Evolutionary conservation across 225 moss, liverwort and hornwort genomes (phyloP).

Genomic region (Sphagnum contortum): DNA sequence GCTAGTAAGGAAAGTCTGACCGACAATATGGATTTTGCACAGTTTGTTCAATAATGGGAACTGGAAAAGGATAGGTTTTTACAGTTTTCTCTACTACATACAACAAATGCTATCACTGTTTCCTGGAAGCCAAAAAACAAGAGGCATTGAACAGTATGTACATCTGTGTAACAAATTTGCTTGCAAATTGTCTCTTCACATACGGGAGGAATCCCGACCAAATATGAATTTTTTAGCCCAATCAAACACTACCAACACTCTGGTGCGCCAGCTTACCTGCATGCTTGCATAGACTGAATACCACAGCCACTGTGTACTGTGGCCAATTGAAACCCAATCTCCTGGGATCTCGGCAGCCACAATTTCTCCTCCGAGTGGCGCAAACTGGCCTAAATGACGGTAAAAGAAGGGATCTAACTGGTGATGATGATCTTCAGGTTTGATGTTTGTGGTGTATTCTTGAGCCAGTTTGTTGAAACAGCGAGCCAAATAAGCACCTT

Average conservation of each 20-base stretch:
- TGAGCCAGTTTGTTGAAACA: slow-evolving; percentile 51
- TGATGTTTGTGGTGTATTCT: not conserved
- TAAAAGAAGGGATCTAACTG: slow-evolving; percentile 70
- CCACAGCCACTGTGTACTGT: slow-evolving; percentile 96
- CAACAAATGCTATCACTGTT: too few relatives aligned
- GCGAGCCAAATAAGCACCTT: slow-evolving; percentile 71
- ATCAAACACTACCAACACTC: slow-evolving; percentile 64
- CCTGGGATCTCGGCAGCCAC: slow-evolving; percentile 85
- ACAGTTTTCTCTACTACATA: too few relatives aligned
- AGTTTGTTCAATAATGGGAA: too few relatives aligned
- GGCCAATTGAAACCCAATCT: slow-evolving; percentile 98
- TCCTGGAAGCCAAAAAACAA: too few relatives aligned
- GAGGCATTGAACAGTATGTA: too few relatives aligned
- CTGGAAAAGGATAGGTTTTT: too few relatives aligned
- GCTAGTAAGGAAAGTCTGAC: too few relatives aligned
- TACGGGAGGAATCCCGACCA: slow-evolving; percentile 74
- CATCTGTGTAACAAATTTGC: too few relatives aligned
- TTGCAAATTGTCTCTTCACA: slow-evolving; percentile 21
- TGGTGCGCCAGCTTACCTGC: slow-evolving; percentile 88
- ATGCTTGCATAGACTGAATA: slow-evolving; percentile 95
- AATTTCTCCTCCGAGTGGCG: slow-evolving; percentile 85
- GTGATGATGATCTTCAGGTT: slow-evolving; percentile 63
- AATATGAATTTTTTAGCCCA: slow-evolving; percentile 72
- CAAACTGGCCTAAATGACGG: slow-evolving; percentile 87
- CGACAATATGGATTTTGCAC: too few relatives aligned